Evolutionary conservation across 116 monocot genomes (phyloP), one percentile per base, ranked within the genome.

Genomic region (Thalassia testudinum): DNA sequence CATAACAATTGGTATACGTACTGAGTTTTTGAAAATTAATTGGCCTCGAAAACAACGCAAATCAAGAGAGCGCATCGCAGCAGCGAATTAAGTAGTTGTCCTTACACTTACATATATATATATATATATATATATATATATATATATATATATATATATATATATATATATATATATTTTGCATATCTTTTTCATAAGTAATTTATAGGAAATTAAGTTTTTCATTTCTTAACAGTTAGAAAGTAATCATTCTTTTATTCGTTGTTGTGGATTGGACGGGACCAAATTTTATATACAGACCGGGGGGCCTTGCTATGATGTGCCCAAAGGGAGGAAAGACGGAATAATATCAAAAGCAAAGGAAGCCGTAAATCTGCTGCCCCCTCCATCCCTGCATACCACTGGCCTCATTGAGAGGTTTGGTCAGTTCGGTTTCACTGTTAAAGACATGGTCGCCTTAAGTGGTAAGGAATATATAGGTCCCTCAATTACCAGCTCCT

Each of bases 281-380:
- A 34, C 34, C 30, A 5, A 10, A 10, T 14, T 0, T 40, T 34
- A 34, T 51, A n/a, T 30, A 26, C 21, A 81, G 81, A 60, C 81
- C 26, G 78, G 86, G 42, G 86, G 86, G 10, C 81, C 86, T 10
- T 63, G 44, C 17, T 87, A 81, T 65, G 62, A 60, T 22, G 62
- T 81, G 42, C 62, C 61, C 8, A 67, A 65, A 45, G 86, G 86
- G 37, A 78, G 86, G 37, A 75, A 54, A 49, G 86, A 87, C 56
- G 86, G 86, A 14, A 72, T 62, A 23, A 81, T 81, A 37, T 87
- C 86, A 0, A 34, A 10, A 34, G 75, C 16, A 40, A 70, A 70
- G 20, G 66, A 75, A 21, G 86, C 81, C 66, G 77, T 80, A 0
- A 57, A 58, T 17, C 62, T 87, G 27, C 62, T 87, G 27, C 86